phyloP scores from a whole-genome alignment of 2,329 filamentous ascomycete genomes.

The Penicillium sp. region DNA sequence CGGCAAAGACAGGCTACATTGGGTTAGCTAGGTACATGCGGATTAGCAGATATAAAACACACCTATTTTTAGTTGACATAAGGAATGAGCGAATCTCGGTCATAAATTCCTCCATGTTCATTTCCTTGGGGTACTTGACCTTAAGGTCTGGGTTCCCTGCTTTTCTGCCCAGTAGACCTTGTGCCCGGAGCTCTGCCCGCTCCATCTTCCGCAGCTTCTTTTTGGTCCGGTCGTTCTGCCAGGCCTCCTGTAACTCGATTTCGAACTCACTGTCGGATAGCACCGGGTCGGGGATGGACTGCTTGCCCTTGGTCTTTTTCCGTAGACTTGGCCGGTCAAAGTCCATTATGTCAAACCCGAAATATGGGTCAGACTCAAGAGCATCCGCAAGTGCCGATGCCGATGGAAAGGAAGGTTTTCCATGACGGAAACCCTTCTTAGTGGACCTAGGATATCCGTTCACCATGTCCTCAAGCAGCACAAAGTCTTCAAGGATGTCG shows the following conservation, averaged over 20 bases:
- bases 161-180: conserved; percentile 62
- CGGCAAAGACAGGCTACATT: conserved; percentile 65
- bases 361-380: conserved; percentile 58
- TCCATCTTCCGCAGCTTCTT: conserved; percentile 69
- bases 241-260: conserved; percentile 56
- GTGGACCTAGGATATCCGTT: conserved; percentile 46
- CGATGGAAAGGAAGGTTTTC: conserved; percentile 46
- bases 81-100: conserved; percentile 72
- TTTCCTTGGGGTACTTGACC: conserved; percentile 69
- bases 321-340: conserved; percentile 68
- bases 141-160: conserved; percentile 59
- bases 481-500: conserved; percentile 28
- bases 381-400: conserved; percentile 58
- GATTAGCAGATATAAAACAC: conserved; percentile 26
- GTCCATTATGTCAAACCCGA: conserved; percentile 82
- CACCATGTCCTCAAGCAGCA: conserved; percentile 48
- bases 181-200: conserved; percentile 64
- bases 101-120: conserved; percentile 67
- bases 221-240: conserved; percentile 66
- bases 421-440: conserved; percentile 41
- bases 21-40: conserved; percentile 5
- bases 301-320: conserved; percentile 62
- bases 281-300: conserved; percentile 53
- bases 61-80: conserved; percentile 61
- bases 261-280: conserved; percentile 68